Evolutionary conservation across 2,329 filamentous ascomycete genomes (phyloP).

Genomic region (Fonsecaea monophora): DNA sequence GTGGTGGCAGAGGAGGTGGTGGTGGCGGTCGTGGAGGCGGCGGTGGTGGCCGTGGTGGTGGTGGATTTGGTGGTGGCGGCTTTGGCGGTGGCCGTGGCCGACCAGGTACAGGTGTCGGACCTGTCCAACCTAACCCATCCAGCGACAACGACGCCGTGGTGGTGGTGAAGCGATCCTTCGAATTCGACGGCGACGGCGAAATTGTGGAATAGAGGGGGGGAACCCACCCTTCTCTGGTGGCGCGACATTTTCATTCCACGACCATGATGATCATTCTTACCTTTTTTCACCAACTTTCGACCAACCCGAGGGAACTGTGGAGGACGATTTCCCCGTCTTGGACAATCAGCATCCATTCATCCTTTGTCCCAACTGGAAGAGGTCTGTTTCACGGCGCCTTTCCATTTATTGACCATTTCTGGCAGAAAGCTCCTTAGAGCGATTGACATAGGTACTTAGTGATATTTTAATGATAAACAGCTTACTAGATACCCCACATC

Average conservation of each 20-base stretch:
- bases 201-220: neutral
- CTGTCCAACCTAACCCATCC: neutral
- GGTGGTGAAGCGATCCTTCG: neutral
- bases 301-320: neutral
- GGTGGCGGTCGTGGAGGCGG: neutral
- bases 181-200: conserved; percentile 1
- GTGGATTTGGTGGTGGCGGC: neutral
- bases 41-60: too few species aligned
- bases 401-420: too few species aligned
- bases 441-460: too few species aligned
- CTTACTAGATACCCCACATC: too few species aligned
- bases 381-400: too few species aligned
- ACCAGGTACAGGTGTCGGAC: too few species aligned
- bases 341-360: too few species aligned
- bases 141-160: neutral
- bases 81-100: too few species aligned
- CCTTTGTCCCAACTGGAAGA: too few species aligned
- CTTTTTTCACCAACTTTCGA: neutral
- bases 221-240: neutral
- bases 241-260: conserved; percentile 2
- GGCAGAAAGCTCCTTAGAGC: too few species aligned
- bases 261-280: neutral
- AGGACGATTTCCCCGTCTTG: neutral
- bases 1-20: too few species aligned
- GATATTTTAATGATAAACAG: too few species aligned